Evolutionary conservation across 225 moss, liverwort and hornwort species (phyloP), one percentile per base, ranked within the genome.

Genomic region (Takakia lepidozioides): DNA sequence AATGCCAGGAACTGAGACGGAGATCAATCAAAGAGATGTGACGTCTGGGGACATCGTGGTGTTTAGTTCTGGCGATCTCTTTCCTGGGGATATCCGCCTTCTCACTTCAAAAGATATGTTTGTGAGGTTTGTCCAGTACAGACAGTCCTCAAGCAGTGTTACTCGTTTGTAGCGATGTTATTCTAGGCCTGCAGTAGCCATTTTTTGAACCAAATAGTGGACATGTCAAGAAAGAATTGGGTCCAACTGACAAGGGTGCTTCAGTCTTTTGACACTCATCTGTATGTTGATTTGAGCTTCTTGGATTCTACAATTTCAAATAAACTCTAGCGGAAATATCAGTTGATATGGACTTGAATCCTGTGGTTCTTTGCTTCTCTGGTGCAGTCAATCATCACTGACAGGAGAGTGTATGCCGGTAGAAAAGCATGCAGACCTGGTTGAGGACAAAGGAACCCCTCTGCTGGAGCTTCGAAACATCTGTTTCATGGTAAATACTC

Each of bases 361-460:
- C n/a, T n/a, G n/a, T n/a, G n/a, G n/a, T n/a, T 5, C 2, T 5
- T 7, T 9, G 10, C 17, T 5, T 6, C 5, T 43, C 19, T 26
- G 29, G 29, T 44, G 43, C 55, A 55, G 55, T 43, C 55, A 55
- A 44, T 55, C 55, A 4, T 55, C 55, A 19, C 29, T 55, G 27
- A 55, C 55, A 55, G 55, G 55, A 9, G 55, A 55, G 55, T 55
- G 55, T 21, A 55, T 55, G 55, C 55, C 55, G 17, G 55, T 55
- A 4, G 43, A 55, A 29, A 55, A 55, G 30, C 28, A 44, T 15
- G 55, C 43, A 10, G 43, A 55, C 28, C 30, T 55, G 55, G 3
- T 55, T 28, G 55, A 55, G 43, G 43, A 55, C 9, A 44, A 44
- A 22, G 55, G 21, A 8, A 55, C 30, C 29, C 42, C 43, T 15